Evolutionary conservation across 345 rosid genomes (phyloP).

Genomic region (Eucalyptus victrix): DNA sequence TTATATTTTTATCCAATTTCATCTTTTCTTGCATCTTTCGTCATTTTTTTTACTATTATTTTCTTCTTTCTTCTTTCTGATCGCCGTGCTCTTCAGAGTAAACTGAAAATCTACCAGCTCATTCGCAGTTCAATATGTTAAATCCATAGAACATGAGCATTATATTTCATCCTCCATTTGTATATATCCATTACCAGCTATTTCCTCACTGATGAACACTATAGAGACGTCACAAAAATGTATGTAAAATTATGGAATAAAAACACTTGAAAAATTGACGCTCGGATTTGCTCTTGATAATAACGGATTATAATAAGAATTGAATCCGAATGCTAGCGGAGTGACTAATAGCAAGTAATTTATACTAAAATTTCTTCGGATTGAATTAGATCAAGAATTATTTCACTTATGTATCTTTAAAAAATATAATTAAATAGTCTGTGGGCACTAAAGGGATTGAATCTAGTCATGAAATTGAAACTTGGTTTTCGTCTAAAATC

Average conservation of each 20-base stretch:
- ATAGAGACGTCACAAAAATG: not conserved
- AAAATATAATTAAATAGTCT: not conserved
- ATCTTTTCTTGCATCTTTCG: too few relatives aligned
- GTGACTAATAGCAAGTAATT: not conserved
- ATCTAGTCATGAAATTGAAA: not conserved
- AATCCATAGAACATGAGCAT: too few relatives aligned
- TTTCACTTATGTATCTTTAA: fast-evolving
- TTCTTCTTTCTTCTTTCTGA: too few relatives aligned
- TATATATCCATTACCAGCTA: too few relatives aligned
- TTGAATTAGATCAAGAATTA: not conserved
- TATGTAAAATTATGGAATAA: not conserved
- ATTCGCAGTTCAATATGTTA: too few relatives aligned
- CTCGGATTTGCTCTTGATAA: not conserved
- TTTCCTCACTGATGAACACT: not conserved
- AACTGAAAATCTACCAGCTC: too few relatives aligned
- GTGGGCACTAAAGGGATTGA: fast-evolving
- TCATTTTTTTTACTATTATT: too few relatives aligned
- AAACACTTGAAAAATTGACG: not conserved
- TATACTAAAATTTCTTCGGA: not conserved
- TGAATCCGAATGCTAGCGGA: fast-evolving
- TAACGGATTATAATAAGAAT: too few relatives aligned
- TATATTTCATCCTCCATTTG: too few relatives aligned
- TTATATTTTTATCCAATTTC: too few relatives aligned
- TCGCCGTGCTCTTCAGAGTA: too few relatives aligned
- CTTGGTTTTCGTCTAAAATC: not conserved